Base-by-base conservation (phyloP, 1,284 basidiomycete species). In the Coniferiporia weirii region DNA sequence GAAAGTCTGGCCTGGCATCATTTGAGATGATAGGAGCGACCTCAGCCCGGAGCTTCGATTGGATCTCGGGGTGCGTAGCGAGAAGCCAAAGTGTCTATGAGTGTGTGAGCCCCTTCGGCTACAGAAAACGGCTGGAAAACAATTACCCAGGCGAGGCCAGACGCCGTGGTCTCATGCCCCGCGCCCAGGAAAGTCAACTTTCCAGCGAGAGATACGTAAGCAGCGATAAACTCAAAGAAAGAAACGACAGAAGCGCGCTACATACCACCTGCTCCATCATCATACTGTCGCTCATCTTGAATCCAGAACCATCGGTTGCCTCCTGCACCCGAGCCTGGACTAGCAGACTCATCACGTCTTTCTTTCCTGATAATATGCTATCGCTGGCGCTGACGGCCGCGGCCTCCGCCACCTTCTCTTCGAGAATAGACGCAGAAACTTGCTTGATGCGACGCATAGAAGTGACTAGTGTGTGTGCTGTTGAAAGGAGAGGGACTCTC, bases 141-240 rank as follows among this genome's bases (percentile, higher is more conserved):
- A 32, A 68, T 9, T 64, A 78, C 77, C 76, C 77, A 79, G 13
- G 76, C 70, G 45, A 79, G 66, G 15, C 78, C 78, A 38, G 75
- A 76, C 1, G 78, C 78, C 1, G 77, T 80, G 12, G 79, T 81
- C 65, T 79, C 77, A 60, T 80, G 78, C n/a, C 76, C 79, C 38
- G 79, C 79, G 4, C 75, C 77, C 4, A 80, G 67, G 68, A 81
- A 80, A 4, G 78, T 80, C 36, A 80, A 66, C 76, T 78, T 54
- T 19, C 12, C 2, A 36, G 45, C 0, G 12, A 32, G n/a, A 49
- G 22, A 27, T 27, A 27, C 17, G 45, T 47, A 36, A 53, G 19
- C 43, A 49, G 45, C 2, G 27, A 27, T 27, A 27, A 27, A 27
- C 27, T 27, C 5, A 5, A 27, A 27, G 27, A 27, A 27, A 27